These are phyloP conservation scores for Brassica balearica DNA, from an alignment of 441 rosid species.

Conservation along the genomic window DNA sequence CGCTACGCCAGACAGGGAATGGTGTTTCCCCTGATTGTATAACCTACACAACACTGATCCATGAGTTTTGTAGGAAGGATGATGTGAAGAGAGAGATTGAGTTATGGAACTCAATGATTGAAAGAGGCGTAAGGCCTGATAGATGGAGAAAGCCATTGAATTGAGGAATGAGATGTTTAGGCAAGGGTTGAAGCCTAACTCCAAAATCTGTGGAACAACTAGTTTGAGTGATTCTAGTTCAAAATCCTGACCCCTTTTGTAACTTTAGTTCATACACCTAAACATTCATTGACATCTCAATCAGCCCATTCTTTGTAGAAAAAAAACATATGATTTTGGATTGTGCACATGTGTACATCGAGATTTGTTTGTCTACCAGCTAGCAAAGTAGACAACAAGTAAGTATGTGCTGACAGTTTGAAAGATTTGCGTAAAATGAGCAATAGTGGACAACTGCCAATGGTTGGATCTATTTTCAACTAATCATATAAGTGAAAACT, in stretches of 20 bases:
- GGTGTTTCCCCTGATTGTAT: slow-evolving; percentile 79
- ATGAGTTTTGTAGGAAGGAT: slow-evolving; percentile 64
- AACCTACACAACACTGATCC: slow-evolving; percentile 82
- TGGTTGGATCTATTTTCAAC: slow-evolving; percentile 20
- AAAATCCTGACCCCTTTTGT: background rate
- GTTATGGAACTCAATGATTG: slow-evolving; percentile 76
- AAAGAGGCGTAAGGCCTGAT: slow-evolving; percentile 74
- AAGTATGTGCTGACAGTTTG: slow-evolving; percentile 3
- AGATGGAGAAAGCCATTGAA: slow-evolving; percentile 59
- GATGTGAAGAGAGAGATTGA: slow-evolving; percentile 60
- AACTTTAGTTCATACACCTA: background rate
- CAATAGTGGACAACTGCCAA: background rate
- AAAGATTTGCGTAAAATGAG: slow-evolving; percentile 28
- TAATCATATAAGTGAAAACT: background rate
- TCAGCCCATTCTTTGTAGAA: background rate
- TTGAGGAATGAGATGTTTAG: slow-evolving; percentile 76
- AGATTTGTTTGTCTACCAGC: too few species aligned
- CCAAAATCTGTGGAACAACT: slow-evolving; percentile 1
- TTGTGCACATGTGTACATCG: too few species aligned
- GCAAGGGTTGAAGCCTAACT: slow-evolving; percentile 58
- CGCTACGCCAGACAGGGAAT: slow-evolving; percentile 52
- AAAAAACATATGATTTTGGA: too few species aligned
- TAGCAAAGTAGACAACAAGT: background rate
- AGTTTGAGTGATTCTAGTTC: background rate
- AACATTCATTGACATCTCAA: slow-evolving; percentile 17